Percentiles rank a stretch among this genome's conserved stretches.
phyloP scores from a whole-genome alignment of 2,329 filamentous ascomycete genomes.

The Colletotrichum zoysiae region DNA sequence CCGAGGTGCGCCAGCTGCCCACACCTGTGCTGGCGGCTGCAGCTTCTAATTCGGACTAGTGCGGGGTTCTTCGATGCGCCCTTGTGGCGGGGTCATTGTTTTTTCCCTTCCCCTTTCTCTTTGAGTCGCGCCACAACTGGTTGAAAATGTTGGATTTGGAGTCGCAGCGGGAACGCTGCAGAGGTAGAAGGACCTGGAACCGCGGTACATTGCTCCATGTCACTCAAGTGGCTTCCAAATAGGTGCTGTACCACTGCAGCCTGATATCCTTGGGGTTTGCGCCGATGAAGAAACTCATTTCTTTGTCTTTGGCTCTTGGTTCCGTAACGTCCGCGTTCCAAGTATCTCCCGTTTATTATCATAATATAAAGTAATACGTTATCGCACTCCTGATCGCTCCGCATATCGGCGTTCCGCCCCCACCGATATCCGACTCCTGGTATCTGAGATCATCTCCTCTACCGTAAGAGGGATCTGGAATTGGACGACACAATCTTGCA shows the following conservation, averaged over 20 bases:
- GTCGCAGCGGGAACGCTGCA: conserved; percentile 23
- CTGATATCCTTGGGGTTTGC: background rate
- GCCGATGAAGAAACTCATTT: conserved; percentile 12
- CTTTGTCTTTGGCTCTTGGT: background rate
- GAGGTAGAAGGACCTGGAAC: conserved; percentile 40
- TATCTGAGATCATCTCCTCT: conserved; percentile 14
- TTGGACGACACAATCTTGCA: background rate
- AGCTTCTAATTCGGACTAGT: conserved; percentile 28
- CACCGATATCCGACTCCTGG: conserved; percentile 26
- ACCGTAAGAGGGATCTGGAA: conserved; percentile 4
- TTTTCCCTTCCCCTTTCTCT: background rate
- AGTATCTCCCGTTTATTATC: background rate
- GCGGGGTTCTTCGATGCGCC: conserved; percentile 37
- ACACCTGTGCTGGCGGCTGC: background rate
- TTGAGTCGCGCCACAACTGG: background rate
- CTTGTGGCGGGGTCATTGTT: conserved; percentile 39
- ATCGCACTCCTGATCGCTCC: conserved; percentile 8
- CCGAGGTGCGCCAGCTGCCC: conserved; percentile 24
- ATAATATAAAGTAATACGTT: background rate
- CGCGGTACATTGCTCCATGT: conserved; percentile 22
- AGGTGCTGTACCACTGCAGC: background rate
- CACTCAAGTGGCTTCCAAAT: conserved; percentile 32
- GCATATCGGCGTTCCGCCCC: conserved; percentile 22
- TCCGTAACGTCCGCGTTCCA: background rate
- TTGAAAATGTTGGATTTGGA: conserved; percentile 32